These are phyloP conservation scores for Euphrasia confusa DNA, from an alignment of 257 asterid species.

Conservation along the genomic window DNA sequence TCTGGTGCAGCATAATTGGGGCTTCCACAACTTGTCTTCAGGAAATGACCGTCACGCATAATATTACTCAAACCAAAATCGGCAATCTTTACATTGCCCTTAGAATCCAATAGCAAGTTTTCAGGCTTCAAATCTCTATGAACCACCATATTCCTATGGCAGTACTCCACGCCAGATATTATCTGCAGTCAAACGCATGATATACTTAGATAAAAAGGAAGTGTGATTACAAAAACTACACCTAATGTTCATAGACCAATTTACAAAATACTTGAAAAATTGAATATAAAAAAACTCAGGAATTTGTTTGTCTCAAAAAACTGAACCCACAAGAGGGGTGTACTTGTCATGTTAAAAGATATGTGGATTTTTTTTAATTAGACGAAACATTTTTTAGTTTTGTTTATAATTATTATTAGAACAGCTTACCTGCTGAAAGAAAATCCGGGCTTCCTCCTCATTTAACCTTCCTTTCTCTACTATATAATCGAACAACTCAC, in stretches of 20 bases:
- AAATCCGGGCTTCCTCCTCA: conserved; percentile 82
- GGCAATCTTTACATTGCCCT: conserved; percentile 87
- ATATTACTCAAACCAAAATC: conserved; percentile 97
- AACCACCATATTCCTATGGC: conserved; percentile 99
- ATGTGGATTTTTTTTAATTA: background rate
- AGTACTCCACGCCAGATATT: conserved; percentile 96
- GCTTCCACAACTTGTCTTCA: conserved; percentile 99
- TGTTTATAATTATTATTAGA: background rate
- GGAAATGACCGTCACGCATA: conserved; percentile 98
- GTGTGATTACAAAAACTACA: background rate
- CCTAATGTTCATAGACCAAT: background rate
- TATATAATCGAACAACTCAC: conserved; percentile 86
- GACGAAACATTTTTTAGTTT: background rate
- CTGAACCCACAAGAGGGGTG: background rate
- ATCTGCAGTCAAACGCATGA: conserved; percentile 48
- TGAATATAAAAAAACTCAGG: background rate
- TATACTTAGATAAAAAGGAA: background rate
- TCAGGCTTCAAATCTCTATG: conserved; percentile 98
- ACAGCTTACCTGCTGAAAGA: conserved; percentile 80
- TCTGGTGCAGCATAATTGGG: conserved; percentile 99
- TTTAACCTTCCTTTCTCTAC: conserved; percentile 87
- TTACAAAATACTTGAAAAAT: background rate
- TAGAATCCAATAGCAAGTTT: conserved; percentile 88
- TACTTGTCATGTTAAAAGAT: background rate
- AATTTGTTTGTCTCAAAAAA: background rate